These are phyloP conservation scores for Xylariaceae sp. DNA, from an alignment of 2,329 filamentous ascomycete genomes.

Conservation along the genomic window DNA sequence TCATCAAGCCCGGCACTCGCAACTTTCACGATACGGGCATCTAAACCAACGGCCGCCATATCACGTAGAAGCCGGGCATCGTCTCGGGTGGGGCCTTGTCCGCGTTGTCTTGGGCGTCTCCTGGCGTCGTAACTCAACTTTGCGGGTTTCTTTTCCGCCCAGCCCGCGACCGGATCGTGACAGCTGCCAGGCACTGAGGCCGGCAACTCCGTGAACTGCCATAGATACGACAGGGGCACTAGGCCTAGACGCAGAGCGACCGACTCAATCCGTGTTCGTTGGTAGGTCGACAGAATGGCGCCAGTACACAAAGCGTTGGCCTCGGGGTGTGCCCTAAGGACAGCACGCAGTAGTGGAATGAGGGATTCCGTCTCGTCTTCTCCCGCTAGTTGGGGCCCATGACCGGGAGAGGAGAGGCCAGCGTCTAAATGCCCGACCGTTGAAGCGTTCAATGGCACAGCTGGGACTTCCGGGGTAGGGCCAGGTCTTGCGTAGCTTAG, in stretches of 20 bases:
- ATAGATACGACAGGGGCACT: constrained; percentile 77
- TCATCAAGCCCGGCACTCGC: constrained; percentile 85
- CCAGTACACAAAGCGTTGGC: constrained; percentile 85
- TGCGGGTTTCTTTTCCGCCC: constrained; percentile 15
- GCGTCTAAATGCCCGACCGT: constrained; percentile 5
- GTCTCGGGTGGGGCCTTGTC: constrained; percentile 22
- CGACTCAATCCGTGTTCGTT: constrained; percentile 91
- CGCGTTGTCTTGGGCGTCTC: neutral
- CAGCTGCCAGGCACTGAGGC: neutral
- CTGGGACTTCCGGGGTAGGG: constrained; percentile 1
- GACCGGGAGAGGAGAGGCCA: neutral
- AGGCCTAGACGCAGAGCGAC: constrained; percentile 81
- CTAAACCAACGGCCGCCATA: constrained; percentile 71
- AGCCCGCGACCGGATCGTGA: neutral
- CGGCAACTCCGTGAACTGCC: constrained; percentile 74
- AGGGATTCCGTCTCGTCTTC: constrained; percentile 90
- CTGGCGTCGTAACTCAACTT: constrained; percentile 28
- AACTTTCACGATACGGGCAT: constrained; percentile 92
- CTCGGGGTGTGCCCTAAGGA: constrained; percentile 65
- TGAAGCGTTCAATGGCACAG: neutral
- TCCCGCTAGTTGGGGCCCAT: constrained; percentile 22
- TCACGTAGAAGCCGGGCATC: constrained; percentile 65
- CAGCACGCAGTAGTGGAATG: constrained; percentile 62
- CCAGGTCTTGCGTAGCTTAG: constrained; percentile 57
- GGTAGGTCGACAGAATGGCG: constrained; percentile 91